A percentile compares a stretch with the other conserved stretches of the same genome.
These are phyloP conservation scores for Tolypocladium amazonense DNA, from an alignment of 2,329 filamentous ascomycete genomes.

Conservation along the genomic window DNA sequence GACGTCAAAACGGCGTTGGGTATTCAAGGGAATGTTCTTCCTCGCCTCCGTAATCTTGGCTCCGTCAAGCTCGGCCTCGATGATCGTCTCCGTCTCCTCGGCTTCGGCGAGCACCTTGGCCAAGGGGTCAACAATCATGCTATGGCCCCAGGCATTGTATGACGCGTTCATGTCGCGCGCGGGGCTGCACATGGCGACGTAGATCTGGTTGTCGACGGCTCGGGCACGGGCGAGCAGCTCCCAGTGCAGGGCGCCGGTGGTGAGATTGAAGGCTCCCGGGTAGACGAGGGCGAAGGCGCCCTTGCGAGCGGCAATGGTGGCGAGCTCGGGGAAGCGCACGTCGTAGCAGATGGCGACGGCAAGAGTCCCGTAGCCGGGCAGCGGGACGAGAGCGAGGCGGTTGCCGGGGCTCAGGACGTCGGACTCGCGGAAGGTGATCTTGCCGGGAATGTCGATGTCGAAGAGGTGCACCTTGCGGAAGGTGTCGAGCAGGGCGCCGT, in stretches of 20 bases:
- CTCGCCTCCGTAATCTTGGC: constrained; percentile 64
- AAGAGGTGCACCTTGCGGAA: constrained; percentile 95
- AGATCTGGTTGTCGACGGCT: constrained; percentile 89
- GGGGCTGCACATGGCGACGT: constrained; percentile 86
- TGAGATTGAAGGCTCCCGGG: constrained; percentile 94
- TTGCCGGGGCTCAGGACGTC: constrained; percentile 82
- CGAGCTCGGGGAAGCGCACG: constrained; percentile 89
- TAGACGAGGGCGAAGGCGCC: constrained; percentile 86
- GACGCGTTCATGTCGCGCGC: constrained; percentile 65
- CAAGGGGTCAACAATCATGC: constrained; percentile 77
- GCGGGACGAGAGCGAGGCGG: constrained; percentile 72
- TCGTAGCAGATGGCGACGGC: constrained; percentile 95
- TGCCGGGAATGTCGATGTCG: constrained; percentile 93
- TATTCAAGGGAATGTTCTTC: constrained; percentile 72
- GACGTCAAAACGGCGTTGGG: constrained; percentile 85
- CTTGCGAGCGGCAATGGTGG: constrained; percentile 74
- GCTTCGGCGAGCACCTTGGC: constrained; percentile 72
- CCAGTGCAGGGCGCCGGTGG: constrained; percentile 91
- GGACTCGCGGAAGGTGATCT: constrained; percentile 83
- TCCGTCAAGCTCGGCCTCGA: constrained; percentile 60
- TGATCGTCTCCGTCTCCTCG: constrained; percentile 65
- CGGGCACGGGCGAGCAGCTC: constrained; percentile 68
- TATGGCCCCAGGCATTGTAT: constrained; percentile 91
- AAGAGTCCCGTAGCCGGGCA: constrained; percentile 81
- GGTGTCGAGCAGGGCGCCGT: constrained; percentile 69